Evolutionary conservation across 1,284 basidiomycete genomes (phyloP).

Genomic region (Tilletiaria anomala): DNA sequence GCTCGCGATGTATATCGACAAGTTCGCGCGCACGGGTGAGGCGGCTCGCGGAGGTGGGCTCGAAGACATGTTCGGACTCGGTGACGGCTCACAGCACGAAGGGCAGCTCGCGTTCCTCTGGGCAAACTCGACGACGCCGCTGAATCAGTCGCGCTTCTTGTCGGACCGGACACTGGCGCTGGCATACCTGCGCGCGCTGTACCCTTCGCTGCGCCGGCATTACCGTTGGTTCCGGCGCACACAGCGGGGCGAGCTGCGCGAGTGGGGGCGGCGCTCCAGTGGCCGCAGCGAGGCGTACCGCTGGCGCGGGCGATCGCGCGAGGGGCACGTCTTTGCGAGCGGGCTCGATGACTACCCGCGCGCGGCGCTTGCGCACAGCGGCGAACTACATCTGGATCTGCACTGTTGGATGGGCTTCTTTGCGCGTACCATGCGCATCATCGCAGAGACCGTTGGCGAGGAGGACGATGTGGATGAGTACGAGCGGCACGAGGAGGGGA

Average conservation of each 20-base stretch:
- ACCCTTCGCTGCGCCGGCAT: constrained; percentile 67
- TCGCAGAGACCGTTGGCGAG: constrained; percentile 53
- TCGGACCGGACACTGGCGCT: constrained; percentile 48
- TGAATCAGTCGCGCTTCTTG: too few relatives aligned
- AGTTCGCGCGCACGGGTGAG: constrained; percentile 52
- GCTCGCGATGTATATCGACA: constrained; percentile 67
- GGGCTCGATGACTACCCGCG: constrained; percentile 92
- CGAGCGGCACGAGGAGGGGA: constrained; percentile 58
- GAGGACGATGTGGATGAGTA: constrained; percentile 64
- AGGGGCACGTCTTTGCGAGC: constrained; percentile 68
- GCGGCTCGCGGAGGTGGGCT: constrained; percentile 48
- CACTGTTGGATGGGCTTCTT: constrained; percentile 84
- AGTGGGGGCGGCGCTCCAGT: constrained; percentile 64
- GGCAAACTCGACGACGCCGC: constrained; percentile 44
- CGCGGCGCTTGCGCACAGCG: constrained; percentile 61
- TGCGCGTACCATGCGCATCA: constrained; percentile 30
- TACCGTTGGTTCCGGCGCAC: constrained; percentile 91
- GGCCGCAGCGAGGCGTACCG: constrained; percentile 78
- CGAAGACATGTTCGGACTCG: too few relatives aligned
- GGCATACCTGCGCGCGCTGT: constrained; percentile 61
- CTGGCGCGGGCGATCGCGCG: constrained; percentile 76
- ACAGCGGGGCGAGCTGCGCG: constrained; percentile 69
- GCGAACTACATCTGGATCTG: constrained; percentile 80
- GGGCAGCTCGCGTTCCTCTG: constrained; percentile 44
- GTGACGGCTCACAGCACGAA: too few relatives aligned